These are phyloP conservation scores for Russula vinacea DNA, from an alignment of 768 basidiomycete species.

Conservation along the genomic window DNA sequence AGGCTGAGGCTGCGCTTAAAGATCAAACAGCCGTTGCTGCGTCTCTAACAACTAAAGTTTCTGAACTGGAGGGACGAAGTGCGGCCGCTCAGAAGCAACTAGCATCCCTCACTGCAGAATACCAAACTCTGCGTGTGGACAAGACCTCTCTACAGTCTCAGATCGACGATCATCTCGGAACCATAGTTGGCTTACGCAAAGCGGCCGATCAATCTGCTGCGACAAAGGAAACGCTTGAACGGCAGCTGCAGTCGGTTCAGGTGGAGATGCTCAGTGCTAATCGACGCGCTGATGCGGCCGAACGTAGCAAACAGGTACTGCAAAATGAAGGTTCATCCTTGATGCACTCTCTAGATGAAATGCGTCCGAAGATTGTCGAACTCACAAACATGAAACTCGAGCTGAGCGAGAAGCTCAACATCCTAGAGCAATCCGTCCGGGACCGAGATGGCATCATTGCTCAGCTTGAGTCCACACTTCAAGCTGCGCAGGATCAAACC, in stretches of 20 bases:
- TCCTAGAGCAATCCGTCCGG: constrained; percentile 51
- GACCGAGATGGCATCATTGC: constrained; percentile 57
- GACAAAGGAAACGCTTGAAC: constrained; percentile 51
- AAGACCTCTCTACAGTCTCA: constrained; percentile 50
- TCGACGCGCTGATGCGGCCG: constrained; percentile 71
- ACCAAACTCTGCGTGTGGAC: constrained; percentile 48
- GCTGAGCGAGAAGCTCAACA: constrained; percentile 60
- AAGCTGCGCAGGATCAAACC: constrained; percentile 51
- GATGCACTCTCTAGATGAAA: constrained; percentile 79
- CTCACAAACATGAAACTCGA: constrained; percentile 70
- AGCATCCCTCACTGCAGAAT: constrained; percentile 44
- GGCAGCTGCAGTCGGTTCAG: constrained; percentile 58
- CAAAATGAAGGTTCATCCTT: constrained; percentile 76
- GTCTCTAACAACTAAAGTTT: constrained; percentile 49
- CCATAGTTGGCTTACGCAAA: constrained; percentile 54
- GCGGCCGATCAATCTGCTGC: constrained; percentile 55
- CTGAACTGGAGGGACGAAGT: constrained; percentile 45
- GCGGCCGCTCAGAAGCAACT: constrained; percentile 45
- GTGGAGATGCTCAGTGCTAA: constrained; percentile 62
- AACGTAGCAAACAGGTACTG: constrained; percentile 64
- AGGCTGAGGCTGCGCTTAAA: constrained; percentile 48
- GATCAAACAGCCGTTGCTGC: constrained; percentile 43
- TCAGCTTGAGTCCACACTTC: constrained; percentile 57
- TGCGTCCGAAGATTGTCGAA: constrained; percentile 81
- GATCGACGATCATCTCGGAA: constrained; percentile 44